These are phyloP conservation scores for Diversispora epigaea DNA, from an alignment of 192 early-diverging fungal species.

Conservation along the genomic window DNA sequence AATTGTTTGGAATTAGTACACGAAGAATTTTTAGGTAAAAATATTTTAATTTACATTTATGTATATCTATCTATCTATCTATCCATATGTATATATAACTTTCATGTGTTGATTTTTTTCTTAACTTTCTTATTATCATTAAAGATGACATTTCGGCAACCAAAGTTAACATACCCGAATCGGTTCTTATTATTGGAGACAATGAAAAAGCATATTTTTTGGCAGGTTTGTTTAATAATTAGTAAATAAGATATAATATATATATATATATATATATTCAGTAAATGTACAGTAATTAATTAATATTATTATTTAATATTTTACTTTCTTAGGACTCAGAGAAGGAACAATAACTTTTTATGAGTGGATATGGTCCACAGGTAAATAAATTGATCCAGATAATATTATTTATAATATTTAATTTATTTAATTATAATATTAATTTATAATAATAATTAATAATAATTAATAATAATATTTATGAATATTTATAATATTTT, in stretches of 20 bases:
- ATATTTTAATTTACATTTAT: background rate
- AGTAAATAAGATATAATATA: background rate
- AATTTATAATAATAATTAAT: too few species aligned
- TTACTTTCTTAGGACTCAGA: background rate
- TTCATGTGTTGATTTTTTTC: background rate
- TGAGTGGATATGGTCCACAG: constrained; percentile 7
- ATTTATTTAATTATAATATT: too few species aligned
- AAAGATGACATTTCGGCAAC: background rate
- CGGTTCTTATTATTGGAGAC: constrained; percentile 2
- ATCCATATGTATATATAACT: background rate
- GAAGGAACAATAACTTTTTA: constrained; percentile 14
- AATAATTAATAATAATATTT: too few species aligned
- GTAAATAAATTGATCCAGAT: background rate
- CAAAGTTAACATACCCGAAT: constrained; percentile 17
- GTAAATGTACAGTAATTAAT: background rate
- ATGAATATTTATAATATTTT: background rate
- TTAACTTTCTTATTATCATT: background rate
- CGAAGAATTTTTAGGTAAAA: constrained; percentile 12
- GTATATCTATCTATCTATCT: too few species aligned
- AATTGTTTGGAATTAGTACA: constrained; percentile 1
- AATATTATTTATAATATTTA: too few species aligned
- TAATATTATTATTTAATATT: too few species aligned
- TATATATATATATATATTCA: background rate
- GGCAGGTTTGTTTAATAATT: background rate
- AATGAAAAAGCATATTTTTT: constrained; percentile 10